Evolutionary conservation across 441 rosid genomes (phyloP).

Genomic region (Corymbia citriodora): DNA sequence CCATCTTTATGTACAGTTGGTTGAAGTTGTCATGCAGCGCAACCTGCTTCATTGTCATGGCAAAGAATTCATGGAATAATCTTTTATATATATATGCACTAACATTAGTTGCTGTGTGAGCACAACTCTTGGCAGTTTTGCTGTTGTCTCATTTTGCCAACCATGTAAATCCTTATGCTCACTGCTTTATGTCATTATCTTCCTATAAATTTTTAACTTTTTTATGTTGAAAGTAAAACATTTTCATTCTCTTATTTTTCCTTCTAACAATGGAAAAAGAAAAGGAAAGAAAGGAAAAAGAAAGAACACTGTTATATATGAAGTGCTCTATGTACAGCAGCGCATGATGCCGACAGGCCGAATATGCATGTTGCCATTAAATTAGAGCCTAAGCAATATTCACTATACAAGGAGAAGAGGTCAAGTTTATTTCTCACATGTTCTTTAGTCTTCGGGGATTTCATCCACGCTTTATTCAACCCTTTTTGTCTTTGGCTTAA

Average conservation of each 20-base stretch:
- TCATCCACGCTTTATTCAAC: neutral
- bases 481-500: neutral
- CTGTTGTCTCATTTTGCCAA: neutral
- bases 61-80: neutral
- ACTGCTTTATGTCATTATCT: neutral
- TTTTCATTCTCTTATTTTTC: neutral
- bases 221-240: neutral
- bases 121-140: neutral
- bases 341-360: neutral
- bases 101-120: neutral
- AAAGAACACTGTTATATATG: neutral
- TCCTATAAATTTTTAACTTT: neutral
- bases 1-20: neutral
- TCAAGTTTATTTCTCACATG: neutral
- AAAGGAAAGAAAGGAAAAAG: neutral
- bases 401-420: neutral
- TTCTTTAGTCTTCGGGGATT: neutral
- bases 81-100: neutral
- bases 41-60: neutral
- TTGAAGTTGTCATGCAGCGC: neutral
- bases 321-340: neutral
- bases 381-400: neutral
- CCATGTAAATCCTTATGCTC: neutral
- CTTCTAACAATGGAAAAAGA: neutral
- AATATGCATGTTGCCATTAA: neutral